A percentile compares a stretch with the other conserved stretches of the same genome.
These are phyloP conservation scores for Russula virescens DNA, from an alignment of 768 basidiomycete genomes.

Conservation along the genomic window DNA sequence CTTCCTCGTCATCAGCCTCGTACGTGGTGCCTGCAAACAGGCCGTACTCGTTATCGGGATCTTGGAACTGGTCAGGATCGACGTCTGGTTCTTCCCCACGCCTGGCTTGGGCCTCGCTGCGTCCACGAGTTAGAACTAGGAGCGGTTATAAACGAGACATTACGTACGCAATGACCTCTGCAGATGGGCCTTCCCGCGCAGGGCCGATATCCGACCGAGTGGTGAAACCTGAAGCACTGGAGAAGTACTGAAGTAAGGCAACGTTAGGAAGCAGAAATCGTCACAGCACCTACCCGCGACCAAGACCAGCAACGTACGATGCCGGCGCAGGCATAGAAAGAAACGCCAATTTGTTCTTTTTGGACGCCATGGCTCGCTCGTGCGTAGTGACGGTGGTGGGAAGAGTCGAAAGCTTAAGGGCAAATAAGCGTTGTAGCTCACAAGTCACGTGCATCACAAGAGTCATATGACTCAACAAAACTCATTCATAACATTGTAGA, in stretches of 20 bases:
- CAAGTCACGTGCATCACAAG: background rate
- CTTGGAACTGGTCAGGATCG: constrained; percentile 89
- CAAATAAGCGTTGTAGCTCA: too few species aligned
- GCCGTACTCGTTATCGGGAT: constrained; percentile 96
- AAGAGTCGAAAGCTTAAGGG: too few species aligned
- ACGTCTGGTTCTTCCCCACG: constrained; percentile 86
- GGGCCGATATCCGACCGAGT: constrained; percentile 99
- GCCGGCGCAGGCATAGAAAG: constrained; percentile 91
- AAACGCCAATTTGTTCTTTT: constrained; percentile 81
- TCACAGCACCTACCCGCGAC: constrained; percentile 68
- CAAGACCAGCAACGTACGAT: constrained; percentile 97
- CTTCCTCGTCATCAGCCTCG: constrained; percentile 96
- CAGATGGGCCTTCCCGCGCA: constrained; percentile 90
- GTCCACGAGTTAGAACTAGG: constrained; percentile 8
- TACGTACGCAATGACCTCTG: constrained; percentile 81
- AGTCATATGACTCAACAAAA: too few species aligned
- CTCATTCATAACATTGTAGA: too few species aligned
- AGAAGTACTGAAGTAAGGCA: constrained; percentile 11
- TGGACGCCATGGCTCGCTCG: constrained; percentile 35
- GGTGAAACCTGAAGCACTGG: constrained; percentile 92
- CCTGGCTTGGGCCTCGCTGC: constrained; percentile 79
- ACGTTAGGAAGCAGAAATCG: background rate
- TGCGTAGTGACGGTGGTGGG: background rate
- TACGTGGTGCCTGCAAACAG: constrained; percentile 95
- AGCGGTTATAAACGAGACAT: background rate